Base-by-base conservation (phyloP, 1,284 basidiomycete genomes). In the Paramarasmius palmivorus region DNA sequence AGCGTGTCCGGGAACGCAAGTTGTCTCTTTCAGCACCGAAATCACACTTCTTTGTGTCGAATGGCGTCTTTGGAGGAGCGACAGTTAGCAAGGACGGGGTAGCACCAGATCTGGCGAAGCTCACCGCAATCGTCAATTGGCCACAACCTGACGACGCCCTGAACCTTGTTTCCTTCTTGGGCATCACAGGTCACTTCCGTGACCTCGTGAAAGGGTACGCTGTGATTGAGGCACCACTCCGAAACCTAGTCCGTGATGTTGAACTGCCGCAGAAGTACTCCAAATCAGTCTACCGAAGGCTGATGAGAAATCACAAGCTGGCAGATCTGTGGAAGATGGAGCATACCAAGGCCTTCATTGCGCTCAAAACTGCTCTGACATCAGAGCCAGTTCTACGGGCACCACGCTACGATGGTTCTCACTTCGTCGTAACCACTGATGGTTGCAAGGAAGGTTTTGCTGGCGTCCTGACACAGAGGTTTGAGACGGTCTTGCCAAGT, bases 41-140 rank as follows among this genome's bases (percentile, higher is more conserved):
- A 51, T 59, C 60, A 1, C 12, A 55, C 32, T 59, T 72, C 2
- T 74, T 73, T 60, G 61, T 68, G 59, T 61, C 63, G 0, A 60
- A 71, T 29, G 63, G 58, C 2, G 55, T 68, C 0, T 72, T 73
- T 48, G 69, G 68, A 2, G 72, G 72, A 1, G 63, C 63, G 1
- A 53, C 42, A 5, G 61, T 73, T 0, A 65, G 68, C 7, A 57
- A 60, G 0, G 48, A 60, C 5, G 73, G 73, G 0, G 63, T 74
- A 1, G 46, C 54, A 9, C 63, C 71, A 0, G 68, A 74, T 52
- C 57, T 54, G 4, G 41, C 62, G 0, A 74, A 74, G 40, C 60
- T 75, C 1, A 65, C 66, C 2, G 68, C 71, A 3, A 61, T 54
- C 9, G 53, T 75, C 1, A 56, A 70, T 9, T 75, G 72, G 73